These are phyloP conservation scores for Cystobasidium pallidum DNA, from an alignment of 1,284 basidiomycete species.

Conservation along the genomic window DNA sequence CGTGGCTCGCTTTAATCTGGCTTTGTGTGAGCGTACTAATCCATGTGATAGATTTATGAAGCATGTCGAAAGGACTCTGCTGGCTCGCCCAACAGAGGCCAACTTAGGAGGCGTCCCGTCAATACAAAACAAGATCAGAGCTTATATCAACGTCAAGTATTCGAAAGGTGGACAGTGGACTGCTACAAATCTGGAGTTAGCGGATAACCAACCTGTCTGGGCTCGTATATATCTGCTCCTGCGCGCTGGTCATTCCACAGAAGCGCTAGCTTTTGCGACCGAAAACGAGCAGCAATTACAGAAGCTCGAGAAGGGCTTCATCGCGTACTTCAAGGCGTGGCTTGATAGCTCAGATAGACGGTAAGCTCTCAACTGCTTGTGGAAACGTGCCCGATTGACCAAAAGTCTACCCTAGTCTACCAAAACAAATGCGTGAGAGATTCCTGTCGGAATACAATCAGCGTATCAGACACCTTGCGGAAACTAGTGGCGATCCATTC, in stretches of 20 bases:
- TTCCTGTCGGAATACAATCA: constrained; percentile 87
- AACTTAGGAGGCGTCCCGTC: constrained; percentile 89
- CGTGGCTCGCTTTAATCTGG: background rate
- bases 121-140: constrained; percentile 82
- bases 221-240: constrained; percentile 89
- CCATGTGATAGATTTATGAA: constrained; percentile 67
- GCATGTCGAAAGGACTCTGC: constrained; percentile 81
- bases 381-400: background rate
- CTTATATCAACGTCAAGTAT: constrained; percentile 77
- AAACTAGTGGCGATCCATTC: constrained; percentile 78
- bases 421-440: constrained; percentile 80
- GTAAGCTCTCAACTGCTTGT: constrained; percentile 56
- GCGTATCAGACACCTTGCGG: constrained; percentile 80
- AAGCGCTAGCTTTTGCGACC: constrained; percentile 77
- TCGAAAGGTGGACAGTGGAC: constrained; percentile 76
- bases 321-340: constrained; percentile 82
- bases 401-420: constrained; percentile 57
- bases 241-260: constrained; percentile 77
- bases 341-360: constrained; percentile 77
- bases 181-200: constrained; percentile 75
- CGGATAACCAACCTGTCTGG: constrained; percentile 86
- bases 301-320: constrained; percentile 79
- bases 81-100: constrained; percentile 80
- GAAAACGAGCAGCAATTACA: constrained; percentile 75
- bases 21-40: background rate